Evolutionary conservation across 225 moss, liverwort and hornwort genomes (phyloP).

Genomic region (Antitrichia curtipendula): DNA sequence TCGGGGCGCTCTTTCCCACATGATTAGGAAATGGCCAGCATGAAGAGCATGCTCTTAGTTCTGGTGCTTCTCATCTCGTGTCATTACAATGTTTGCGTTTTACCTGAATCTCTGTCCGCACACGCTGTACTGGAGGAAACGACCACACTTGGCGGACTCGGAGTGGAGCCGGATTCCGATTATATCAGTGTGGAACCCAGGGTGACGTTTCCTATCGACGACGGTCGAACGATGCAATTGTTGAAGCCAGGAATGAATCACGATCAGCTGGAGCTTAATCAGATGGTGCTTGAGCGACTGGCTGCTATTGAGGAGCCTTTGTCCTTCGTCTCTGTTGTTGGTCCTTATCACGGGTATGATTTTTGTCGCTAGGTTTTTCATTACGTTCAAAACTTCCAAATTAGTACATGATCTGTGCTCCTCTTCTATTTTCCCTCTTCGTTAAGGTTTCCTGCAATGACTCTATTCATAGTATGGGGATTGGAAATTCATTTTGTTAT

Average conservation of each 20-base stretch:
- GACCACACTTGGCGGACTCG: not conserved
- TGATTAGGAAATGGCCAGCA: conserved; percentile 22
- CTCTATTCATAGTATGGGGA: not conserved
- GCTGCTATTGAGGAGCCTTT: conserved; percentile 60
- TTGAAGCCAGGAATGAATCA: conserved; percentile 74
- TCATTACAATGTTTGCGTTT: not conserved
- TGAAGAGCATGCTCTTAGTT: conserved; percentile 2
- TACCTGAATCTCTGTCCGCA: conserved; percentile 1
- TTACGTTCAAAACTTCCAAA: not conserved
- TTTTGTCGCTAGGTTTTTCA: not conserved
- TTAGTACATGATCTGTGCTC: not conserved
- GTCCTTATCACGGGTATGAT: conserved; percentile 82
- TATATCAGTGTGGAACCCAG: conserved; percentile 21
- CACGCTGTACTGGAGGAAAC: not conserved
- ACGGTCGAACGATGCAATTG: conserved; percentile 51
- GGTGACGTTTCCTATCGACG: conserved; percentile 32
- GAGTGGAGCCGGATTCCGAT: conserved; percentile 12
- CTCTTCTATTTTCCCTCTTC: not conserved
- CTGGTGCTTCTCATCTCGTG: conserved; percentile 10
- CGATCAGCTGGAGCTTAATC: conserved; percentile 77
- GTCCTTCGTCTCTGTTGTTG: conserved; percentile 72
- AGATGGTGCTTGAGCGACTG: conserved; percentile 64
- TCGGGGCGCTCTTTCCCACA: not conserved
- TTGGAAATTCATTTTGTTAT: not conserved
- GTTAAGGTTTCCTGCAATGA: not conserved